Percentiles rank a stretch among this genome's conserved stretches.
These are phyloP conservation scores for Glarea lozoyensis DNA, from an alignment of 495 filamentous ascomycete species.

Conservation along the genomic window DNA sequence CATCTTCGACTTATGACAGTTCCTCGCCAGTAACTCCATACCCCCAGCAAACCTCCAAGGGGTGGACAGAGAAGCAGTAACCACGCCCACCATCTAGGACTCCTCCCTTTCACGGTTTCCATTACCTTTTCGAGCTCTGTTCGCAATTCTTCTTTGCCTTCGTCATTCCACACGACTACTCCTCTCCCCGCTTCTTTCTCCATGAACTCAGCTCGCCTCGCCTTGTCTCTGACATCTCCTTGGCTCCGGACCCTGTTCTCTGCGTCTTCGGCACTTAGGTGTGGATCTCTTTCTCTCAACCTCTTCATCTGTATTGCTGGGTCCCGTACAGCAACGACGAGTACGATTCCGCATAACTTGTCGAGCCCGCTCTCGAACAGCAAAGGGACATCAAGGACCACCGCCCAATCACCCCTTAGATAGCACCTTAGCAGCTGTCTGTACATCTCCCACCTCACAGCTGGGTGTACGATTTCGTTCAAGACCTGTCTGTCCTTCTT, in stretches of 20 bases:
- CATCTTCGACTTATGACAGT: constrained; percentile 58
- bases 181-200: constrained; percentile 53
- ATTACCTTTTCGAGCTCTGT: constrained; percentile 54
- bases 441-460: constrained; percentile 70
- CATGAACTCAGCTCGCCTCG: constrained; percentile 46
- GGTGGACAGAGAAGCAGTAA: constrained; percentile 64
- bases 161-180: constrained; percentile 83
- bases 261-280: constrained; percentile 71
- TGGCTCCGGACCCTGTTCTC: constrained; percentile 74
- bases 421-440: constrained; percentile 56
- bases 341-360: constrained; percentile 62
- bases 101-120: constrained; percentile 45
- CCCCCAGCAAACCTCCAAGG: constrained; percentile 51
- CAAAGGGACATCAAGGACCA: constrained; percentile 87
- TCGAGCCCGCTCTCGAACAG: constrained; percentile 85
- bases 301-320: constrained; percentile 71
- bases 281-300: constrained; percentile 59
- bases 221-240: constrained; percentile 76
- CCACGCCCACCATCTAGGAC: constrained; percentile 77
- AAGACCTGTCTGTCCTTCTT: constrained; percentile 60
- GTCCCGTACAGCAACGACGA: constrained; percentile 76
- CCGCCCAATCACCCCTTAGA: constrained; percentile 66
- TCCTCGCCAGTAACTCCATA: constrained; percentile 60
- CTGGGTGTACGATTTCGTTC: constrained; percentile 88
- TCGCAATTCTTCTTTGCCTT: constrained; percentile 54